Conservation (phyloP, 805 yeast genomes). For the Wickerhamomyces alni region DNA sequence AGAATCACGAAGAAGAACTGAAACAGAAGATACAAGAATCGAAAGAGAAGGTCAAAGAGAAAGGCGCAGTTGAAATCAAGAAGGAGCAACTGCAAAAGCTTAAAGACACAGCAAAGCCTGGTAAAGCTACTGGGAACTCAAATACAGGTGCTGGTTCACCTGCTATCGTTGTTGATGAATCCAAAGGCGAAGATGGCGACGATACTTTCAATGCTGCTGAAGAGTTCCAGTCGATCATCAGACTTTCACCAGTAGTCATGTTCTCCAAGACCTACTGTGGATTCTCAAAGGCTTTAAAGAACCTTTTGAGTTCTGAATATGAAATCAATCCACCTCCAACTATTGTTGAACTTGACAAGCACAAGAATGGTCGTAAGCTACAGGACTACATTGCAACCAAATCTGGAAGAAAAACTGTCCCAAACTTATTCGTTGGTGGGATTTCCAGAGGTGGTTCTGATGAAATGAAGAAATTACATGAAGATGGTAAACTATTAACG, state of each 20-base stretch:
- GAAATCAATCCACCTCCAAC: constrained; percentile 65
- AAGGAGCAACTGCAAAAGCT: constrained; percentile 2
- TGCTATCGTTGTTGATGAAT: neutral
- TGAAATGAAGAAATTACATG: constrained; percentile 63
- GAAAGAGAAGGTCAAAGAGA: constrained; percentile 6
- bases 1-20: constrained; percentile 28
- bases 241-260: constrained; percentile 58
- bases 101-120: constrained; percentile 1
- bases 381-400: constrained; percentile 63
- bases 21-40: constrained; percentile 12
- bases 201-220: constrained; percentile 39
- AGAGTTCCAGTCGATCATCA: constrained; percentile 51
- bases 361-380: constrained; percentile 65
- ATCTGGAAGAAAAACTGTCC: constrained; percentile 85
- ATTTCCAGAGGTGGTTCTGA: constrained; percentile 84
- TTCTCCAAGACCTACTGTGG: constrained; percentile 63
- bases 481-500: constrained; percentile 44
- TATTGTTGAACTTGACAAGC: constrained; percentile 79
- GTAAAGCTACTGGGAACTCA: constrained; percentile 5
- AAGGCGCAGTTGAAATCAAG: constrained; percentile 1
- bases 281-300: constrained; percentile 65
- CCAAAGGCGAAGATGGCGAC: constrained; percentile 4
- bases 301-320: constrained; percentile 55
- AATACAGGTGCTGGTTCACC: neutral
- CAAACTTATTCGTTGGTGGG: constrained; percentile 75